Evolutionary conservation across 1,284 basidiomycete species (phyloP).

Genomic region (Violaceomyces palustris): DNA sequence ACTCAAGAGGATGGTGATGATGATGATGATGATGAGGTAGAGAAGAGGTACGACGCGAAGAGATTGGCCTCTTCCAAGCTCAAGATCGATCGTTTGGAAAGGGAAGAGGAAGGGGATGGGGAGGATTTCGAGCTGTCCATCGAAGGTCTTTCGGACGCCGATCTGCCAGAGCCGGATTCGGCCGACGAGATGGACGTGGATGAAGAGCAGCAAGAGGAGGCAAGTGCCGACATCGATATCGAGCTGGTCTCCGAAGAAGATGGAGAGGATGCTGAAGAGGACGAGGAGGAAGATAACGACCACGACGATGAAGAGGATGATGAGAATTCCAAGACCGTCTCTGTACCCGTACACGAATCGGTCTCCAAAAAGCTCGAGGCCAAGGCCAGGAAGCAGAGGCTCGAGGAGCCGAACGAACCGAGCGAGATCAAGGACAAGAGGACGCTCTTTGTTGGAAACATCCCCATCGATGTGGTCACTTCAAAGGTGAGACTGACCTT

Average conservation of each 20-base stretch:
- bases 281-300: constrained; percentile 11
- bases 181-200: constrained; percentile 9
- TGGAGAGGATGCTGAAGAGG: constrained; percentile 11
- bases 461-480: constrained; percentile 70
- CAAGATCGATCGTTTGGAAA: no score
- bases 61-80: no score
- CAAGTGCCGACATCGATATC: no score
- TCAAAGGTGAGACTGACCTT: no score
- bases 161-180: constrained; percentile 5
- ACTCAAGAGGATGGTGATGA: constrained; percentile 4
- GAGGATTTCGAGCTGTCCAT: no score
- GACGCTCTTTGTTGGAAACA: constrained; percentile 90
- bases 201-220: constrained; percentile 14
- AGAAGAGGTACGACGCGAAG: no score
- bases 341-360: constrained; percentile 54
- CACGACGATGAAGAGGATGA: not conserved
- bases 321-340: constrained; percentile 8
- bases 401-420: constrained; percentile 25
- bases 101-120: constrained; percentile 21
- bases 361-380: constrained; percentile 25
- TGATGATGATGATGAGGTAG: constrained; percentile 10
- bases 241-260: constrained; percentile 6
- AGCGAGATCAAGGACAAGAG: constrained; percentile 62
- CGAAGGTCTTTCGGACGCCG: constrained; percentile 11
- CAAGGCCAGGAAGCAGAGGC: constrained; percentile 9